A percentile compares a stretch with the other conserved stretches of the same genome.
These are phyloP conservation scores for Pouteria campechiana DNA, from an alignment of 179 eudicot species.

Conservation along the genomic window DNA sequence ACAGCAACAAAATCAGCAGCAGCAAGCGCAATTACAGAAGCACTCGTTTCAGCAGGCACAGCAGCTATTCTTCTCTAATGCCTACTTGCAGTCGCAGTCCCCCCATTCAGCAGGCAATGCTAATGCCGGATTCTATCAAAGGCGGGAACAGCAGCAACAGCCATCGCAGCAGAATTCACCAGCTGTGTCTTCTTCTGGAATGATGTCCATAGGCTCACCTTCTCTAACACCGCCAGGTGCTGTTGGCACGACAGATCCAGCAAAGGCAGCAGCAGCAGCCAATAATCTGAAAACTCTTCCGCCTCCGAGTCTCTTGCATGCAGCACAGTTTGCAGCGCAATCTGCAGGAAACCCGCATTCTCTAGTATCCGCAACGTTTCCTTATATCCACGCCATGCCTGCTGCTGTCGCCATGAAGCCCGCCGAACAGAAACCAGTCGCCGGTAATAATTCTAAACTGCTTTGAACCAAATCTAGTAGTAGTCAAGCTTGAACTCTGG, in stretches of 20 bases:
- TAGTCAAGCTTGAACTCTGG: too few relatives aligned
- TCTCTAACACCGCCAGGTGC: slow-evolving; percentile 34
- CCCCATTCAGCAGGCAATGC: slow-evolving; percentile 22
- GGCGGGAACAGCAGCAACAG: slow-evolving; percentile 45
- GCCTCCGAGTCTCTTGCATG: slow-evolving; percentile 35
- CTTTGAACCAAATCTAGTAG: too few relatives aligned
- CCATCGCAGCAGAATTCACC: slow-evolving; percentile 25
- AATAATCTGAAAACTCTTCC: slow-evolving; percentile 38
- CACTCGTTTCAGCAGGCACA: slow-evolving; percentile 12
- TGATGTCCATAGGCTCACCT: too few relatives aligned
- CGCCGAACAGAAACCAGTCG: slow-evolving; percentile 85
- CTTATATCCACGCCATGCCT: slow-evolving; percentile 48
- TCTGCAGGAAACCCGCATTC: slow-evolving; percentile 41
- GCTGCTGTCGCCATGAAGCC: slow-evolving; percentile 59
- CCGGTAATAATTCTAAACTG: slow-evolving; percentile 46
- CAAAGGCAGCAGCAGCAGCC: slow-evolving; percentile 52
- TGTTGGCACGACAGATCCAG: slow-evolving; percentile 50
- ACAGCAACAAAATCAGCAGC: slow-evolving; percentile 15
- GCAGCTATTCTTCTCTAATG: slow-evolving; percentile 25
- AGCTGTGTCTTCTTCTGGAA: slow-evolving; percentile 47
- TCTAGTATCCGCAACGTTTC: slow-evolving; percentile 40
- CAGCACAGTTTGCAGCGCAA: slow-evolving; percentile 46
- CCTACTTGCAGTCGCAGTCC: slow-evolving; percentile 39
- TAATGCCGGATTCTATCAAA: slow-evolving; percentile 49
- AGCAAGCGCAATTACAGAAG: slow-evolving; percentile 12